phyloP scores from a whole-genome alignment of 148 eudicot species.

The Rhododendron griersonianum region DNA sequence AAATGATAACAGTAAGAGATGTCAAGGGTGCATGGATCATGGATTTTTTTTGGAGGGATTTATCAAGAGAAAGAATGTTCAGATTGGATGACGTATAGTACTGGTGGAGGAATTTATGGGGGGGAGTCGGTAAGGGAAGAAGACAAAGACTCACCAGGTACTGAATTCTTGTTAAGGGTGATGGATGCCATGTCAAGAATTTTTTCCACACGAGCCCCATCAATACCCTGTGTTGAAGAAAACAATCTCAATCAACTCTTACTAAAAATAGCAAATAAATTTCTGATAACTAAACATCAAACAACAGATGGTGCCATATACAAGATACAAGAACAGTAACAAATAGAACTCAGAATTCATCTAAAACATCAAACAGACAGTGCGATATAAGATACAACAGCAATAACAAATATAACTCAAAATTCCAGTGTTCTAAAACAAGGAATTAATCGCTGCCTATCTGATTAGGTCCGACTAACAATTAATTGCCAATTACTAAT shows the following conservation, averaged over 20 bases:
- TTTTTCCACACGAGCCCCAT: constrained; percentile 85
- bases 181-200: constrained; percentile 86
- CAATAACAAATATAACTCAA: not conserved
- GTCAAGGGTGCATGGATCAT: not conserved
- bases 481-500: too few species aligned
- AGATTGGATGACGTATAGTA: not conserved
- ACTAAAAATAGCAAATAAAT: not conserved
- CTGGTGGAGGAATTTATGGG: not conserved
- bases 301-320: not conserved
- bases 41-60: not conserved
- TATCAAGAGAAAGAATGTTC: not conserved
- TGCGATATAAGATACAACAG: not conserved
- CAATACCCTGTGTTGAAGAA: constrained; percentile 39
- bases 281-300: not conserved
- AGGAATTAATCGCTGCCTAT: too few species aligned
- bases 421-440: too few species aligned
- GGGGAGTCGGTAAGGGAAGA: not conserved
- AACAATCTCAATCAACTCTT: constrained; percentile 4
- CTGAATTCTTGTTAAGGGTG: constrained; percentile 82
- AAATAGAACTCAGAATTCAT: not conserved
- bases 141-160: constrained; percentile 47
- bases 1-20: not conserved
- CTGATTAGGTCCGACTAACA: too few species aligned
- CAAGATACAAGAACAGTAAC: not conserved
- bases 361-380: not conserved